Evolutionary conservation across 768 basidiomycete species (phyloP), one percentile per base, ranked within the genome.

Genomic region (Boletus vinaceobasis): DNA sequence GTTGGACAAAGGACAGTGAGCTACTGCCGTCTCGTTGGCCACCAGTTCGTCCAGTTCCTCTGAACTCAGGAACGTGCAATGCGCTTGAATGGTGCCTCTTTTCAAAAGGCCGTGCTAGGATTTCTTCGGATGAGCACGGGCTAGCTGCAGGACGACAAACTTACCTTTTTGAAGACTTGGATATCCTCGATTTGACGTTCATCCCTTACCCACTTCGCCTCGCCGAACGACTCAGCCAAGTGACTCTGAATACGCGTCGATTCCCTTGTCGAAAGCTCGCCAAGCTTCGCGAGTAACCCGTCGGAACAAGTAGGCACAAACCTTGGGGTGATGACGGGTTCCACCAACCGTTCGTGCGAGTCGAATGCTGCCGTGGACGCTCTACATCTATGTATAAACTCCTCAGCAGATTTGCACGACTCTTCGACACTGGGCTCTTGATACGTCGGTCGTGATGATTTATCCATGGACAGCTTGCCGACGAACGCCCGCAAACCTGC

Each of bases 381-480:
- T 27, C 65, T 69, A 48, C 88, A 86, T 23, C 67, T 70, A 4
- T 75, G 65, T 42, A 87, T 78, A 60, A 93, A 95, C 0, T 76
- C 73, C 10, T 69, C 55, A 0, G 85, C 84, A 1, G 85, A 73
- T 5, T 65, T 56, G 21, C 85, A 74, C 7, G 90, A 77, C 23
- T 70, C 71, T 7, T 72, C 59, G 3, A 78, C 63, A 2, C 86
- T 82, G 0, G 76, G 54, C 65, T 94, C 93, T 43, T 80, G 74
- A 69, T 95, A 95, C 1, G 86, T 79, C 0, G 83, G 79, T 1
- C 84, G 77, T 6, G 83, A 81, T 7, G 86, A 89, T 26, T 82
- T 84, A 67, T 93, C 91, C 93, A 94, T 94, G 0, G 90, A 91
- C 11, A 96, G 74, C 66, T 95, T 96, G 17, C 93, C 93, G n/a